Evolutionary conservation across 2,329 filamentous ascomycete species (phyloP).

Genomic region (Macroventuria anomochaeta): DNA sequence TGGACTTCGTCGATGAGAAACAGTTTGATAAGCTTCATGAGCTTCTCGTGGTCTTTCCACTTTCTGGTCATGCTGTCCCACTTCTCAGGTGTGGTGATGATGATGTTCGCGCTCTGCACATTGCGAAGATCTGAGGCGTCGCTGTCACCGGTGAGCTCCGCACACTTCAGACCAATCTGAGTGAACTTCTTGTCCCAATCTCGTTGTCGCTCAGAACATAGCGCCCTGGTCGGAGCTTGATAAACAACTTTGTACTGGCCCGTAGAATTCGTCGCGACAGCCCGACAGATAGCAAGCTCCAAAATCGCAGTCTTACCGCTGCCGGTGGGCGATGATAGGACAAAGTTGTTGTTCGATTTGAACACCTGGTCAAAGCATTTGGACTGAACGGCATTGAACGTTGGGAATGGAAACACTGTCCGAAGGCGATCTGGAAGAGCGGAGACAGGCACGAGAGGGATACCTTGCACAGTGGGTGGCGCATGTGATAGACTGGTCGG

Average conservation of each 20-base stretch:
- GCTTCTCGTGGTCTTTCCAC: conserved; percentile 79
- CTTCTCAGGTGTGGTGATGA: conserved; percentile 88
- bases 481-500: conserved; percentile 4
- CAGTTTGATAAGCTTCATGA: conserved; percentile 77
- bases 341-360: conserved; percentile 73
- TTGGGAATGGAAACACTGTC: conserved; percentile 72
- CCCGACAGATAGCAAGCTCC: conserved; percentile 80
- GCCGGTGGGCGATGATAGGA: conserved; percentile 81
- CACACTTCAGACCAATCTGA: conserved; percentile 70
- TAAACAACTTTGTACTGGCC: conserved; percentile 82
- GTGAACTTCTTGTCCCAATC: conserved; percentile 82
- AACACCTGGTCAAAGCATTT: conserved; percentile 75
- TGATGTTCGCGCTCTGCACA: conserved; percentile 78
- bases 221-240: conserved; percentile 81
- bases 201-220: conserved; percentile 76
- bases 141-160: conserved; percentile 83
- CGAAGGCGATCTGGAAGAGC: conserved; percentile 73
- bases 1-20: conserved; percentile 90
- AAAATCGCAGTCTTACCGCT: conserved; percentile 85
- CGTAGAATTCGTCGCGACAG: conserved; percentile 63
- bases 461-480: conserved; percentile 61
- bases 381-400: conserved; percentile 85
- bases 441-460: conserved; percentile 64
- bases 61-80: conserved; percentile 90
- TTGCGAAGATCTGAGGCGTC: conserved; percentile 69